A percentile compares a stretch with the other conserved stretches of the same genome.
Conservation (phyloP, 768 basidiomycete species). For the Rhodocollybia butyracea region DNA sequence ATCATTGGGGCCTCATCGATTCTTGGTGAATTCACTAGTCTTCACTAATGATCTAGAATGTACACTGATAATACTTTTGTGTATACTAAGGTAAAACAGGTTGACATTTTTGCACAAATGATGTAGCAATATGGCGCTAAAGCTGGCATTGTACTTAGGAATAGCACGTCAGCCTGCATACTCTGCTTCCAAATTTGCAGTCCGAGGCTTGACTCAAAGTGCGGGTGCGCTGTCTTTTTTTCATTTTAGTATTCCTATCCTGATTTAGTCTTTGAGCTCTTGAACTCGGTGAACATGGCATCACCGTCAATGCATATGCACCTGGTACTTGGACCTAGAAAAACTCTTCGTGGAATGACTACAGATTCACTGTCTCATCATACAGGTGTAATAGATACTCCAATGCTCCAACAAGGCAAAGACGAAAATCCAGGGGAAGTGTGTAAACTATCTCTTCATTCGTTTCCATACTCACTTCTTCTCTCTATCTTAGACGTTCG, state of each 20-base stretch:
- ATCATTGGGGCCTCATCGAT: slow-evolving; percentile 38
- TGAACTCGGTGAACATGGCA: slow-evolving; percentile 30
- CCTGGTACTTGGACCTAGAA: slow-evolving; percentile 26
- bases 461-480: not conserved
- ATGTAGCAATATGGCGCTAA: not conserved
- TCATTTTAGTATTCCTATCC: not conserved
- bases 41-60: too few relatives aligned
- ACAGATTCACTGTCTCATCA: not conserved
- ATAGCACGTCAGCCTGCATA: slow-evolving; percentile 22
- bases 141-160: slow-evolving; percentile 6
- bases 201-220: slow-evolving; percentile 38
- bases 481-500: not conserved
- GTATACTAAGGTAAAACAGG: too few relatives aligned
- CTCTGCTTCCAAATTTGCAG: slow-evolving; percentile 35
- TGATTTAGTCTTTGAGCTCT: slow-evolving; percentile 12
- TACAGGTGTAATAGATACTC: not conserved
- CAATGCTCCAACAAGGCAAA: not conserved
- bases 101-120: not conserved
- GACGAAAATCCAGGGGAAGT: not conserved
- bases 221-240: slow-evolving; percentile 24
- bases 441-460: not conserved
- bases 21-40: slow-evolving; percentile 25
- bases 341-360: too few relatives aligned
- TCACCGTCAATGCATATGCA: slow-evolving; percentile 39
- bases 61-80: too few relatives aligned